Evolutionary conservation across 108 stramenopile genomes (phyloP), one percentile per base, ranked within the genome.

Genomic region (Mediolabrus comicus): DNA sequence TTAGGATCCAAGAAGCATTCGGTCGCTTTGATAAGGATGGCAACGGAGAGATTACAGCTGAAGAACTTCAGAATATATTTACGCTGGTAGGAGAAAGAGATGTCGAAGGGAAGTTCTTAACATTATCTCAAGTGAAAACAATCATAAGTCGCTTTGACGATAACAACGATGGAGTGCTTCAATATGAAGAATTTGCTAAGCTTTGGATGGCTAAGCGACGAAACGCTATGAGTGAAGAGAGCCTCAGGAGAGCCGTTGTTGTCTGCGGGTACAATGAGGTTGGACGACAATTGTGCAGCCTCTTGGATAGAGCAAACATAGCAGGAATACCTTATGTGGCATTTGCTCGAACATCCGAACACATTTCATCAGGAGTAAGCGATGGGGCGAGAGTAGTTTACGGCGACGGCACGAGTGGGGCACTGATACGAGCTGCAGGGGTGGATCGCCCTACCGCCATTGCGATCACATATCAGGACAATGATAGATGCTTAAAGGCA

Each of bases 11-110:
- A 16, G 84, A 87, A 54, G 74, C 86, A 52, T 90, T 90, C 59
- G 65, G 54, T 35, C 62, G 70, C n/a, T 86, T 90, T 59, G 89
- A 91, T 53, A 81, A 60, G 33, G 82, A 91, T 69, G 83, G 85
- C 17, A 85, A 87, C 68, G 85, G 87, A 41, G 66, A 72, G 49
- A 86, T 91, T 14, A 73, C 76, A 6, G 75, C 71, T 10, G 77
- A 77, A 41, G 81, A 82, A 35, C 67, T 76, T 1, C 75, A 71
- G 29, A 78, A 73, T 36, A 74, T 76, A 16, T 78, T 82, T 46
- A 74, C 71, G 2, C 22, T 74, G 16, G 62, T 59, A 55, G 83
- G 56, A 67, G 80, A 74, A 74, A 79, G 70, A 67, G 86, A 84
- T 75, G 77, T 72, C 31, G 78, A 77, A 24, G 69, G 69, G 41